Base-by-base conservation (phyloP, 78 protist species). In the Dictyostelium firmibasis region DNA sequence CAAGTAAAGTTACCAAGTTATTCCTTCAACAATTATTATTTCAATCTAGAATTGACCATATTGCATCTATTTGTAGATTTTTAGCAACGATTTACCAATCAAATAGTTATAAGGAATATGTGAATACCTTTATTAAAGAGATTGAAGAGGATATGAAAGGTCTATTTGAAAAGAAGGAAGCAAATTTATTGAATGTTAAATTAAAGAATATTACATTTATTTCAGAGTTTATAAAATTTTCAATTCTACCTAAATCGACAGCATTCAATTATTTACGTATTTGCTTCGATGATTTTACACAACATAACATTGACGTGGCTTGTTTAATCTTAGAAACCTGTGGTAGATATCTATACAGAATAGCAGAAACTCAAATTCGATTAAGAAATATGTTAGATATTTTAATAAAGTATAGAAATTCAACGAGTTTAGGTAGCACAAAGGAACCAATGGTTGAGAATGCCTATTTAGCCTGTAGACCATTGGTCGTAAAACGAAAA, bases 191-290 rank as follows among this genome's bases (percentile, higher is more conserved):
- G 10, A 69, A 20, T n/a, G 44, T 81, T 5, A 78, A 81, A 38
- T n/a, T 89, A 20, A 89, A 81, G 64, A 69, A 96, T 67, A 81
- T 85, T 0, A n/a, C 64, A 44, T 89, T 57, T 64, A 33, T 97
- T 74, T 97, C 92, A 0, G 98, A 97, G 62, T 96, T 97, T 33
- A 84, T 95, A 5, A 97, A 96, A 38, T 97, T 97, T 29, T 35
- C 85, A 0, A 62, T 96, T 1, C 13, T 84, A 9, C 92, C 92
- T 38, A 79, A 47, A 31, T 16, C 89, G 13, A 38, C 50, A 1
- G 96, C 95, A 8, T 83, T 97, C 38, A 47, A 91, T 38, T 83
- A 69, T 64, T 70, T 97, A 69, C 91, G 84, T 43, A 36, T 33
- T 7, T 87, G 97, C 44, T 72, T 97, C 20, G 92, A 92, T 57